Evolutionary conservation across 805 yeast genomes (phyloP).

Genomic region (Metschnikowia chrysomelidarum): DNA sequence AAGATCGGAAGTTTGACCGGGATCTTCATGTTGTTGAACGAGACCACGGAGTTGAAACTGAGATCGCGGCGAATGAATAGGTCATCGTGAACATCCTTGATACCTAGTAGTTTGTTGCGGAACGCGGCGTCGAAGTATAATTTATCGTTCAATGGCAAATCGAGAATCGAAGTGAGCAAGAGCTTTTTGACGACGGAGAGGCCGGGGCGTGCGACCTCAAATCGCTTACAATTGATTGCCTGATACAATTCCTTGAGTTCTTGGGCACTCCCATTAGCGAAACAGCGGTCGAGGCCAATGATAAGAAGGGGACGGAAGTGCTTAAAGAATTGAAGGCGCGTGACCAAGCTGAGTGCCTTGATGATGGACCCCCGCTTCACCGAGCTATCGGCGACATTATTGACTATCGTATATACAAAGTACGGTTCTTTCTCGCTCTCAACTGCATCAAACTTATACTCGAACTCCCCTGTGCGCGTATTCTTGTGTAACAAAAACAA

Average conservation of each 20-base stretch:
- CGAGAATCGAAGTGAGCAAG: slow-evolving; percentile 41
- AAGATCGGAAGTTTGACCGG: slow-evolving; percentile 45
- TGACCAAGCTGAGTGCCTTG: slow-evolving; percentile 57
- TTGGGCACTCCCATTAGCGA: slow-evolving; percentile 22
- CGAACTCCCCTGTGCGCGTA: slow-evolving; percentile 37
- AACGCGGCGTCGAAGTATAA: slow-evolving; percentile 39
- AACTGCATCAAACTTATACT: slow-evolving; percentile 31
- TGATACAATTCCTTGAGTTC: slow-evolving; percentile 29
- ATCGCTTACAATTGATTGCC: slow-evolving; percentile 32
- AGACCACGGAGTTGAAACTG: slow-evolving; percentile 38
- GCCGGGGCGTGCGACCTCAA: slow-evolving; percentile 19
- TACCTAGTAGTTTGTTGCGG: slow-evolving; percentile 34
- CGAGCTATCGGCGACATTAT: slow-evolving; percentile 42
- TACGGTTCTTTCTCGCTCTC: slow-evolving; percentile 42
- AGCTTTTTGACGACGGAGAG: slow-evolving; percentile 36
- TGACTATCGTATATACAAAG: slow-evolving; percentile 55
- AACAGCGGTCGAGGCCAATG: slow-evolving; percentile 50
- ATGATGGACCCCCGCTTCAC: slow-evolving; percentile 59
- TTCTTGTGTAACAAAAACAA: slow-evolving; percentile 51
- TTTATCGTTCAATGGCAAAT: slow-evolving; percentile 41
- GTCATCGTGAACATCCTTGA: slow-evolving; percentile 27
- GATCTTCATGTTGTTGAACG: slow-evolving; percentile 41
- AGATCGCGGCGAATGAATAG: slow-evolving; percentile 43
- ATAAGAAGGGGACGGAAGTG: slow-evolving; percentile 58
- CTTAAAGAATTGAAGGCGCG: slow-evolving; percentile 50